Evolutionary conservation across 345 rosid genomes (phyloP).

Genomic region (Sapria himalayana): DNA sequence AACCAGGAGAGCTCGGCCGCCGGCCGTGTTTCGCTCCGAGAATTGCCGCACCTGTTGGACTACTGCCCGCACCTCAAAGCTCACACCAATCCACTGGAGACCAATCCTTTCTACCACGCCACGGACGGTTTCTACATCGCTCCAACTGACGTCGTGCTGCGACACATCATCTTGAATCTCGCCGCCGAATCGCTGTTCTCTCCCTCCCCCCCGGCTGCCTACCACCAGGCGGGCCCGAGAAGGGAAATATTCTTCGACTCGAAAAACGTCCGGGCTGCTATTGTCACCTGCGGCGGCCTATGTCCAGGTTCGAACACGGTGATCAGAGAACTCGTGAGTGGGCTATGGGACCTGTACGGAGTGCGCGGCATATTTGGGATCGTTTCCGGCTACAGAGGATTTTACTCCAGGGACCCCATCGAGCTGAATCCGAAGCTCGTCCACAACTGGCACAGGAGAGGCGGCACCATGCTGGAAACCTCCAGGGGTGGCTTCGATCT

Average conservation of each 20-base stretch:
- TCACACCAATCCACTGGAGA: conserved; percentile 33
- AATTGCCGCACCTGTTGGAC: conserved; percentile 22
- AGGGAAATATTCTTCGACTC: conserved; percentile 29
- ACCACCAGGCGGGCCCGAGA: conserved; percentile 65
- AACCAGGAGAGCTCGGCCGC: too few relatives aligned
- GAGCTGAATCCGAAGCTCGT: conserved; percentile 45
- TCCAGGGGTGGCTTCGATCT: conserved; percentile 76
- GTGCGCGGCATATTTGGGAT: conserved; percentile 54
- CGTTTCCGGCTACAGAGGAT: conserved; percentile 70
- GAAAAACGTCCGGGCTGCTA: conserved; percentile 25
- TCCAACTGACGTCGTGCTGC: conserved; percentile 36
- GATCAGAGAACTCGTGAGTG: conserved; percentile 67
- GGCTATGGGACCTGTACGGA: conserved; percentile 72
- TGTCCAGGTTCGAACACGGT: conserved; percentile 90
- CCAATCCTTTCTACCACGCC: conserved; percentile 37
- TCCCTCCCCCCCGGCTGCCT: conserved; percentile 18
- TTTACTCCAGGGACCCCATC: conserved; percentile 35
- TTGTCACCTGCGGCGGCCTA: conserved; percentile 76
- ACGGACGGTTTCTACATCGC: conserved; percentile 43
- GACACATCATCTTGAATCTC: conserved; percentile 33
- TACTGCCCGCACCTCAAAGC: conserved; percentile 18
- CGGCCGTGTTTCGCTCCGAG: too few relatives aligned
- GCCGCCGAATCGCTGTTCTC: conserved; percentile 16
- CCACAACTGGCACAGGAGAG: conserved; percentile 50
- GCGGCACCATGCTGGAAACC: conserved; percentile 67